These are phyloP conservation scores for Biscutella laevigata DNA, from an alignment of 441 rosid species.

Conservation along the genomic window DNA sequence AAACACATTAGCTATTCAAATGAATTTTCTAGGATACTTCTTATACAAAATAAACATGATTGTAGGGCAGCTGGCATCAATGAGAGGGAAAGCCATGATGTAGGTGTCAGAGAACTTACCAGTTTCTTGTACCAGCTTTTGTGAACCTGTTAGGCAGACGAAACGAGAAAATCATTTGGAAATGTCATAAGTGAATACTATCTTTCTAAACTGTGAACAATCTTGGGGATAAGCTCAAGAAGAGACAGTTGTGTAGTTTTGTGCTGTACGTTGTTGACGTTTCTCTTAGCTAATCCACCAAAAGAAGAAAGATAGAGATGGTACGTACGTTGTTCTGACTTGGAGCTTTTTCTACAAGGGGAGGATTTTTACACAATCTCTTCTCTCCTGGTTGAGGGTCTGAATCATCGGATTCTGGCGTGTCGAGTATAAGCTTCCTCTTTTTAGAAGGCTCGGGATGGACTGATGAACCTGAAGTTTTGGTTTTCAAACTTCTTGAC, in stretches of 20 bases:
- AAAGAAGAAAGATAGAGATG: slow-evolving; percentile 8
- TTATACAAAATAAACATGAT: not conserved
- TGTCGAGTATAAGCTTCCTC: slow-evolving; percentile 14
- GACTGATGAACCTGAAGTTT: slow-evolving; percentile 16
- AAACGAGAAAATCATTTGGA: slow-evolving; percentile 11
- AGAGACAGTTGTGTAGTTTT: not conserved
- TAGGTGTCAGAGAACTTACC: slow-evolving; percentile 27
- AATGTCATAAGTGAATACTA: slow-evolving; percentile 10
- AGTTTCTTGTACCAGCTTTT: slow-evolving; percentile 36
- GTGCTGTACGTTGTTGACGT: not conserved
- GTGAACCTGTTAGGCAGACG: slow-evolving; percentile 32
- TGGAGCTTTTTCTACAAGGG: slow-evolving; percentile 12
- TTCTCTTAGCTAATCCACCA: slow-evolving; percentile 1
- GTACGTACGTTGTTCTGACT: slow-evolving; percentile 8
- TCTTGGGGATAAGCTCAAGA: not conserved
- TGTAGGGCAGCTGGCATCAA: not conserved
- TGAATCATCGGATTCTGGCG: slow-evolving; percentile 11
- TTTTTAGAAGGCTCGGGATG: slow-evolving; percentile 3
- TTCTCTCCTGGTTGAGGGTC: slow-evolving; percentile 10
- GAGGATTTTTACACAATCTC: not conserved
- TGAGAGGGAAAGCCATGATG: not conserved
- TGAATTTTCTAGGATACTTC: not conserved
- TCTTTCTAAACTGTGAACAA: not conserved
- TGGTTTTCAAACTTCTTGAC: not conserved
- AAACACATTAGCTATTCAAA: slow-evolving; percentile 6